Base-by-base conservation (phyloP, 805 yeast genomes). In the Pichia rugopelliculosa region DNA sequence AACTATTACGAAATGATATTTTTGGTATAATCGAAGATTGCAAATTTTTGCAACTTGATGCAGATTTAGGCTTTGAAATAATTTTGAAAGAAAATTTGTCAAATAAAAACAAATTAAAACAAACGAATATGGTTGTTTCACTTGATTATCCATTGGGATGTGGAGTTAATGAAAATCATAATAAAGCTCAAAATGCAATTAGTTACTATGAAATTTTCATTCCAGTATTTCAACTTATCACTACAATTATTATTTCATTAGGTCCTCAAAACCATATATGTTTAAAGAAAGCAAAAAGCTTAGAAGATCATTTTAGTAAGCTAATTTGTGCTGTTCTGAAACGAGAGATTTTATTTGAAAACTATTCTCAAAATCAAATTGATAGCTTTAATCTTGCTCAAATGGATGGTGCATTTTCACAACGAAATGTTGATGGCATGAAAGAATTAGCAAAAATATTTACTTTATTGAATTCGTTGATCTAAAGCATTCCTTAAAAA, bases 231-330 rank as follows among this genome's bases (percentile, higher is more conserved):
- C 95, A 86, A 57, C 66, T 88, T 41, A 69, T 87, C 3, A 64
- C 80, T 10, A 80, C 95, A 0, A 68, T 85, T 8, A 66, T 84
- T 4, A 67, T 89, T 10, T 78, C 95, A 2, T 76, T 86, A 71
- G 96, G 96, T 0, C 82, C 90, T 5, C 80, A 82, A 39, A 87
- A 87, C 62, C 73, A 71, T 49, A 71, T 76, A 0, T 80, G 84
- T 15, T 69, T 80, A 10, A 58, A 64, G 7, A 80, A 76, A 53
- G 82, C 80, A 0, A 71, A 69, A 44, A 69, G 64, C 4, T 61
- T 88, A 39, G 58, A 86, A 57, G 56, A 61, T 9, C 74, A 74
- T 41, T 79, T 79, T 59, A 70, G 75, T 43, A 75, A 71, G 45
- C 62, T 87, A 46, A 70, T 82, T 18, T 73, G 76, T 41, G 86